Conservation (phyloP, 2,329 filamentous ascomycete genomes). For the Cadophora luteo-olivacea region DNA sequence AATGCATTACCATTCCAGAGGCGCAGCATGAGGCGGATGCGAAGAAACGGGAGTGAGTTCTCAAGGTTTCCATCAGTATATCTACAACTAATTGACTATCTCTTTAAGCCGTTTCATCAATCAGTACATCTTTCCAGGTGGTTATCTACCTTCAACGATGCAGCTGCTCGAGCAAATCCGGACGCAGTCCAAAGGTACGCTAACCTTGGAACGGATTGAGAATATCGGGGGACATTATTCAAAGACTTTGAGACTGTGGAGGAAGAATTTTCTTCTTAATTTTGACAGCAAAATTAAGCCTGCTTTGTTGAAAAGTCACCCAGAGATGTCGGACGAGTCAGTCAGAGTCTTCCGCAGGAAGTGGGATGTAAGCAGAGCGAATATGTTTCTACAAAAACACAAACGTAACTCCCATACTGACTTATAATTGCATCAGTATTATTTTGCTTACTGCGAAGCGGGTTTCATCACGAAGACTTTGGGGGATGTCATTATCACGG, state of each 20-base stretch:
- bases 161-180: slow-evolving; percentile 11
- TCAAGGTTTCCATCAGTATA: not conserved
- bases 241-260: slow-evolving; percentile 12
- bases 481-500: slow-evolving; percentile 11
- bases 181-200: slow-evolving; percentile 3
- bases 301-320: slow-evolving; percentile 8
- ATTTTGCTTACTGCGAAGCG: slow-evolving; percentile 14
- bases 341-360: slow-evolving; percentile 1
- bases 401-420: not conserved
- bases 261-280: slow-evolving; percentile 5
- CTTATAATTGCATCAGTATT: not conserved
- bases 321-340: not conserved
- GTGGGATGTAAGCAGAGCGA: slow-evolving; percentile 1
- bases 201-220: slow-evolving; percentile 5
- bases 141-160: slow-evolving; percentile 9
- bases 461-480: slow-evolving; percentile 15
- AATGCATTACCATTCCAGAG: slow-evolving; percentile 14
- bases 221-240: slow-evolving; percentile 11
- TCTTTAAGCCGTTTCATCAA: not conserved
- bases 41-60: slow-evolving; percentile 5
- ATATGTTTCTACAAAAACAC: too few species aligned
- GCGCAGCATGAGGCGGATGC: slow-evolving; percentile 6
- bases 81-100: not conserved
- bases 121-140: slow-evolving; percentile 14
- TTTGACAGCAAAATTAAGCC: slow-evolving; percentile 11